Percentiles rank a stretch among this genome's conserved stretches.
Evolutionary conservation across 1,284 basidiomycete species (phyloP).

Genomic region (Dichomitus squalens): DNA sequence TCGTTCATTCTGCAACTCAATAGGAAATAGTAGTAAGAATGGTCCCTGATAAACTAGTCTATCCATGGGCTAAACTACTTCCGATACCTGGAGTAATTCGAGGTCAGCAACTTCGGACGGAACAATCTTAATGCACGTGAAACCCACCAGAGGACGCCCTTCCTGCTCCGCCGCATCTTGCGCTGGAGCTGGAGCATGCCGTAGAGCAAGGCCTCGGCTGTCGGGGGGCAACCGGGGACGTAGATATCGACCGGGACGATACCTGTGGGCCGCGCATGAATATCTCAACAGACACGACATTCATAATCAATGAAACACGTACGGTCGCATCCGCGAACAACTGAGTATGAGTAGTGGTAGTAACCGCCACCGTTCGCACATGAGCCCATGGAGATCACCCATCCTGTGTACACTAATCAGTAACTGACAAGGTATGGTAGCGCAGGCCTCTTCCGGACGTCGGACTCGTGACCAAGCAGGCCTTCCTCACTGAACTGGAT

Average conservation of each 20-base stretch:
- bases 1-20: conserved; percentile 11
- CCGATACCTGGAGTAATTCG: conserved; percentile 25
- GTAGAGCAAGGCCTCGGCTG: conserved; percentile 92
- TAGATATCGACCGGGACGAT: conserved; percentile 99
- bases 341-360: conserved; percentile 98
- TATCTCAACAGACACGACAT: conserved; percentile 4
- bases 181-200: conserved; percentile 96
- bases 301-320: conserved; percentile 33
- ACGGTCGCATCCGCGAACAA: conserved; percentile 99
- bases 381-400: conserved; percentile 99
- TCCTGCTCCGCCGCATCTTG: conserved; percentile 93
- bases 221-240: conserved; percentile 93
- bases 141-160: conserved; percentile 87
- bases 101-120: conserved; percentile 10
- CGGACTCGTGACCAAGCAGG: too few species aligned
- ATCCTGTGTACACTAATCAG: conserved; percentile 53
- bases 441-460: too few species aligned
- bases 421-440: background rate
- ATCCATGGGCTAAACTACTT: conserved; percentile 27
- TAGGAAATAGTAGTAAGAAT: conserved; percentile 4
- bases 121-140: background rate
- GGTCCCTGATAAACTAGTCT: conserved; percentile 8
- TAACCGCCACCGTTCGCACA: conserved; percentile 99
- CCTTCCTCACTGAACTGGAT: too few species aligned
- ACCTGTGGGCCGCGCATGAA: conserved; percentile 42